Percentiles rank a stretch among this genome's conserved stretches.
Conservation (phyloP, 225 moss, liverwort and hornwort genomes). For the Asterella californica region DNA sequence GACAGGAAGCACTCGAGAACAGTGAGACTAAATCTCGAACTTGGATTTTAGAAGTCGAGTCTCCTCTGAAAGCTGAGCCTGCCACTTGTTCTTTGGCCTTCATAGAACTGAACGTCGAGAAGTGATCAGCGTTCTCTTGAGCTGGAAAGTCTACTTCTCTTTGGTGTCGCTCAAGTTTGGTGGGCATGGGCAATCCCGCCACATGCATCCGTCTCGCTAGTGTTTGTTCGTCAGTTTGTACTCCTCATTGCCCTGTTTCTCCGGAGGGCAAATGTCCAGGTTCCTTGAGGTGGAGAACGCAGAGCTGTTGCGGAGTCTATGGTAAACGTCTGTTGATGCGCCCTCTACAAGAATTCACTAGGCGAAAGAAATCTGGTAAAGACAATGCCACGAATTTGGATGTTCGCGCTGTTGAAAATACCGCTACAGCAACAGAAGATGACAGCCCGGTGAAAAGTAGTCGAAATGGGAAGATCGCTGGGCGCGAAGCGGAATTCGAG, state of each 20-base stretch:
- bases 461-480: neutral
- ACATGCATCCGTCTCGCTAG: neutral
- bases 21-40: neutral
- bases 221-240: neutral
- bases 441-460: neutral
- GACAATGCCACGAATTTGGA: neutral
- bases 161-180: neutral
- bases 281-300: neutral
- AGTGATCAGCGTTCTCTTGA: neutral
- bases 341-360: neutral
- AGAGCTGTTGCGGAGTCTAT: neutral
- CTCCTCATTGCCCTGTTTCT: neutral
- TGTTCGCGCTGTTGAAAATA: neutral
- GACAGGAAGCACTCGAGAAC: neutral
- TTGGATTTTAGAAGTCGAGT: neutral
- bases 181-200: conserved; percentile 14
- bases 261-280: neutral
- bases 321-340: neutral
- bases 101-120: neutral
- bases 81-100: neutral
- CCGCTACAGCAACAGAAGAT: neutral
- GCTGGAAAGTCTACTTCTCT: neutral
- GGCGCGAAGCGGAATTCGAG: neutral
- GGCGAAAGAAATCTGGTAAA: neutral
- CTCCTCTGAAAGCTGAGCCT: neutral